Evolutionary conservation across 108 stramenopile species (phyloP), one percentile per base, ranked within the genome.

Genomic region (Pseudonitzschia delicatissima): DNA sequence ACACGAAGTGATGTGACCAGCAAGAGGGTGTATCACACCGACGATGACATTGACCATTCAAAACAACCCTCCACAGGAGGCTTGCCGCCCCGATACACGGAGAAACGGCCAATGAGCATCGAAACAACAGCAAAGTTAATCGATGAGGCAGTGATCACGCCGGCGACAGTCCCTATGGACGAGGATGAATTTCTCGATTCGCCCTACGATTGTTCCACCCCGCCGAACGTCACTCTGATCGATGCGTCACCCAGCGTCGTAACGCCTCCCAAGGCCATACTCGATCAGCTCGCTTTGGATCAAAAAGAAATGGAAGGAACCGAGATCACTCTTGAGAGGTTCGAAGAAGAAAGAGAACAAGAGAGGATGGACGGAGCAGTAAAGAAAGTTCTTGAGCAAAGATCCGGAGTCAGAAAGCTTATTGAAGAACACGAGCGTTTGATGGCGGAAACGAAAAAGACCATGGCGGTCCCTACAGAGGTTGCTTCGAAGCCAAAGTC

Each of bases 151-250:
- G 9, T 17, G n/a, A n/a, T n/a, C 45, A 45, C 45, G 4, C 45
- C 45, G n/a, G 4, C 9, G 45, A 45, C 45, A n/a, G 45, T 17
- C 18, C 11, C 45, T n/a, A 45, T 45, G 45, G 45, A 45, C 45
- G 45, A 45, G n/a, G 45, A 45, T n/a, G 45, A 45, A 45, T 45
- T 45, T n/a, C n/a, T n/a, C n/a, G 45, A 45, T n/a, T 15, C 45
- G 5, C 45, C 45, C 45, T 45, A 45, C 45, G 45, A 45, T 17
- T 45, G 11, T 45, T n/a, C 15, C 13, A 45, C 13, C 18, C n/a
- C 45, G 15, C 11, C 45, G 45, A 15, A 3, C 18, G 13, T 6
- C 45, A n/a, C n/a, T n/a, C n/a, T n/a, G n/a, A n/a, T n/a, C n/a
- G n/a, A n/a, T n/a, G n/a, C n/a, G n/a, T n/a, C n/a, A n/a, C n/a